These are phyloP conservation scores for Corymbia citriodora DNA, from an alignment of 441 rosid species.

Conservation along the genomic window DNA sequence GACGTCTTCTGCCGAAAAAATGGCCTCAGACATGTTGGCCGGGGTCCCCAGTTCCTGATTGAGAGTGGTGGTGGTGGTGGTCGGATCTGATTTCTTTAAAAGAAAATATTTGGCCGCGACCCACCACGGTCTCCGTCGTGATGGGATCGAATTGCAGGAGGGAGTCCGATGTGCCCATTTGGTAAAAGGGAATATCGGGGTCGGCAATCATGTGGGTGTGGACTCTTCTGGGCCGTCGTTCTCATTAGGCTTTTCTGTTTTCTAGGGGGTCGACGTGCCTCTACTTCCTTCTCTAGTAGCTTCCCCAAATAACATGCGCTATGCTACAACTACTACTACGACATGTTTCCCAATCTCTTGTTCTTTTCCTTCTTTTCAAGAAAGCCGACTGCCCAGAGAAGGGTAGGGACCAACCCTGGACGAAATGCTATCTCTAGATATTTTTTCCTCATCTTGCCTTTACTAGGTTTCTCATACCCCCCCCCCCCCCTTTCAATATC, in stretches of 20 bases:
- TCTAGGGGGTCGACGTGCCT: neutral
- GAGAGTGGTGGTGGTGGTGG: neutral
- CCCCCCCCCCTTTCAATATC: too few species aligned
- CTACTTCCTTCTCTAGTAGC: neutral
- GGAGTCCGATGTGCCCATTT: neutral
- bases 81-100: neutral
- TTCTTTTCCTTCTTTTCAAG: neutral
- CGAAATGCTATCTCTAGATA: too few species aligned
- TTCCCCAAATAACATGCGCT: neutral
- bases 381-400: neutral
- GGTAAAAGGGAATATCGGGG: neutral
- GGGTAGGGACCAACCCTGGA: neutral
- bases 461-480: too few species aligned
- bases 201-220: neutral
- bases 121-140: neutral
- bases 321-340: neutral
- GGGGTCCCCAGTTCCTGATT: neutral
- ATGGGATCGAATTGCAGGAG: neutral
- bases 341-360: neutral
- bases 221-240: neutral
- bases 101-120: neutral
- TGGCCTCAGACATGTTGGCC: neutral
- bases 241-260: neutral
- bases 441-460: too few species aligned
- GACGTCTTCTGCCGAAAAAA: neutral